A percentile compares a stretch with the other conserved stretches of the same genome.
Evolutionary conservation across 2,329 filamentous ascomycete genomes (phyloP).

Genomic region (Curvularia eragrostidis): DNA sequence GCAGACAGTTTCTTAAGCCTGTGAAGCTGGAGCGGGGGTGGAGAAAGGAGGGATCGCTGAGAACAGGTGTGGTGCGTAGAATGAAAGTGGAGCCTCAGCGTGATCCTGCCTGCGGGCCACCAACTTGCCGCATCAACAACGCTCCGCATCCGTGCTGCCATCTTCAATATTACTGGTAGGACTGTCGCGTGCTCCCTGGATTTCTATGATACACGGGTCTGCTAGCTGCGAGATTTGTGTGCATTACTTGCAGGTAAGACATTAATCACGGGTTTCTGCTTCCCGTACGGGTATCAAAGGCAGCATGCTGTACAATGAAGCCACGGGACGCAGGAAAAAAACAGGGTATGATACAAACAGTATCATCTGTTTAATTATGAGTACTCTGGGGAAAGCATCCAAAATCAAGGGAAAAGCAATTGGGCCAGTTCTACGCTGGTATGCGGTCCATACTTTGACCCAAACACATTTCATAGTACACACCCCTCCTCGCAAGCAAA

Average conservation of each 20-base stretch:
- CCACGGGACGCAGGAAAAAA: neutral
- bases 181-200: conserved; percentile 2
- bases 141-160: neutral
- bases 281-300: neutral
- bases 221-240: neutral
- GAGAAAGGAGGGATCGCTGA: conserved; percentile 1
- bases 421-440: conserved; percentile 10
- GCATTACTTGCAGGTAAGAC: neutral
- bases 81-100: conserved; percentile 9
- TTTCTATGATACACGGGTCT: neutral
- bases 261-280: neutral
- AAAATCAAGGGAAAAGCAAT: neutral
- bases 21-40: neutral
- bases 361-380: neutral
- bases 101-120: conserved; percentile 9
- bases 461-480: conserved; percentile 56
- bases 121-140: conserved; percentile 16
- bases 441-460: conserved; percentile 52
- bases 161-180: neutral
- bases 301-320: no score
- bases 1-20: neutral
- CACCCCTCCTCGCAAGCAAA: conserved; percentile 47
- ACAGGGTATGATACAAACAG: neutral
- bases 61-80: conserved; percentile 5
- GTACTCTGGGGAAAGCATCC: neutral